phyloP scores from a whole-genome alignment of 139 green algal genomes.

The Tetradesmus obliquus region DNA sequence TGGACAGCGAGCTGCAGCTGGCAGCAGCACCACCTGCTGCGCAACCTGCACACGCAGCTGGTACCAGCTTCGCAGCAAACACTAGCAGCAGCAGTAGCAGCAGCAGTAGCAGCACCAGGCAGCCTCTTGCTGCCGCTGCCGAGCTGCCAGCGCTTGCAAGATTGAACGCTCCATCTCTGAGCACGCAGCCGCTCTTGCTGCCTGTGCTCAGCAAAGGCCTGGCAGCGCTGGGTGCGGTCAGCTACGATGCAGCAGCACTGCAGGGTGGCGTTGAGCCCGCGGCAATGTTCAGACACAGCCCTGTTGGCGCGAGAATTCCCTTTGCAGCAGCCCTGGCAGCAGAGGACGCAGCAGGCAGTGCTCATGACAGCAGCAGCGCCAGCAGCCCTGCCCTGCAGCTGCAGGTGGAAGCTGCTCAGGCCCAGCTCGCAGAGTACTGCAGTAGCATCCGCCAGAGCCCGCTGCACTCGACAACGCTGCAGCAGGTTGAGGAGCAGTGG shows the following conservation, averaged over 20 bases:
- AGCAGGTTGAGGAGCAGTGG: conserved; percentile 8
- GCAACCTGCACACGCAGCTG: neutral
- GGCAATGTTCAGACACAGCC: conserved; percentile 4
- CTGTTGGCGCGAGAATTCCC: neutral
- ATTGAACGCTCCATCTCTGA: neutral
- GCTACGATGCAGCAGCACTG: conserved; percentile 17
- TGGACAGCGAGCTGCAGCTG: conserved; percentile 7
- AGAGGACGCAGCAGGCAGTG: neutral
- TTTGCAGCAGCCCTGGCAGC: conserved; percentile 27
- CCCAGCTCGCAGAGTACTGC: neutral
- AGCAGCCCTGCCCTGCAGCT: neutral
- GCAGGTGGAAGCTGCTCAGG: conserved; percentile 2
- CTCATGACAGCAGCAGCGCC: neutral
- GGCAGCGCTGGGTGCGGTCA: neutral
- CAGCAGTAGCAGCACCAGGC: neutral
- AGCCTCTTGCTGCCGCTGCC: neutral
- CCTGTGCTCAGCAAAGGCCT: conserved; percentile 10
- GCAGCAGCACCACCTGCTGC: neutral
- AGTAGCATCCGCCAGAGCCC: neutral
- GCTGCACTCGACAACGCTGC: neutral
- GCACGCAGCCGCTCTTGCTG: neutral
- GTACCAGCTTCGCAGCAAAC: neutral
- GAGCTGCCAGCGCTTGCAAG: neutral
- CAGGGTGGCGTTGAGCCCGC: neutral
- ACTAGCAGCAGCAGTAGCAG: neutral